Percentiles rank a stretch among this genome's conserved stretches.
Evolutionary conservation across 192 early-diverging fungal genomes (phyloP).

Genomic region (Allomyces macrogynus): DNA sequence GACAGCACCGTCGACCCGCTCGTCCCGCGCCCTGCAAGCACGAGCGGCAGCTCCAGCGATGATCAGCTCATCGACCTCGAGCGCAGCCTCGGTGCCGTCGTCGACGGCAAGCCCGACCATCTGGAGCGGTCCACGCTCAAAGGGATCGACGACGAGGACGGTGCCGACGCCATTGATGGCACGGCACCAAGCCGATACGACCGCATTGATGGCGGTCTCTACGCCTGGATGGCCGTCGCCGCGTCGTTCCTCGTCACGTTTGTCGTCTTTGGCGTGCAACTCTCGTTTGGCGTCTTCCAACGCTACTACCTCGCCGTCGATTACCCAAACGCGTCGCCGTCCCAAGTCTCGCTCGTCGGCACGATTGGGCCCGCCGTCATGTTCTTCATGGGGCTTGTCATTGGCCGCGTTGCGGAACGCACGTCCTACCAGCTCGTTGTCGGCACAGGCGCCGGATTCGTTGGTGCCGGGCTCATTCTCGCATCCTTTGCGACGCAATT

Average conservation of each 20-base stretch:
- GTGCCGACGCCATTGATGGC: not conserved
- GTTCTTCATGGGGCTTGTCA: constrained; percentile 16
- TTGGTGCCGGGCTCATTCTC: constrained; percentile 8
- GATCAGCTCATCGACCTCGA: too few relatives aligned
- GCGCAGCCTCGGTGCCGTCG: too few relatives aligned
- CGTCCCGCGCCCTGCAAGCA: too few relatives aligned
- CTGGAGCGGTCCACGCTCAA: not conserved
- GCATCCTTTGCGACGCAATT: constrained; percentile 24
- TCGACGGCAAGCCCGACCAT: too few relatives aligned
- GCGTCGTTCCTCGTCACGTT: not conserved
- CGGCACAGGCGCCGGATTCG: too few relatives aligned
- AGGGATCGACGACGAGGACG: not conserved
- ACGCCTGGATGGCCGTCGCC: not conserved
- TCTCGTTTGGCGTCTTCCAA: not conserved
- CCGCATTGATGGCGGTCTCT: not conserved
- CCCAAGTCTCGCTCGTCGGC: constrained; percentile 20
- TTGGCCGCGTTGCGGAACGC: constrained; percentile 4
- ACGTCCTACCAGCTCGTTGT: too few relatives aligned
- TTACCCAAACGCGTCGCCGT: constrained; percentile 8
- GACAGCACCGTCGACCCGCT: too few relatives aligned
- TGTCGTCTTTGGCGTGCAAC: not conserved
- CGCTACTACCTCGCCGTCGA: constrained; percentile 13
- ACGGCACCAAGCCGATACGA: not conserved
- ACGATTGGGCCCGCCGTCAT: constrained; percentile 19
- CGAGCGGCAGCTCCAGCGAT: too few relatives aligned